Base-by-base conservation (phyloP, 2,329 filamentous ascomycete species). In the Trichoderma koningii region DNA sequence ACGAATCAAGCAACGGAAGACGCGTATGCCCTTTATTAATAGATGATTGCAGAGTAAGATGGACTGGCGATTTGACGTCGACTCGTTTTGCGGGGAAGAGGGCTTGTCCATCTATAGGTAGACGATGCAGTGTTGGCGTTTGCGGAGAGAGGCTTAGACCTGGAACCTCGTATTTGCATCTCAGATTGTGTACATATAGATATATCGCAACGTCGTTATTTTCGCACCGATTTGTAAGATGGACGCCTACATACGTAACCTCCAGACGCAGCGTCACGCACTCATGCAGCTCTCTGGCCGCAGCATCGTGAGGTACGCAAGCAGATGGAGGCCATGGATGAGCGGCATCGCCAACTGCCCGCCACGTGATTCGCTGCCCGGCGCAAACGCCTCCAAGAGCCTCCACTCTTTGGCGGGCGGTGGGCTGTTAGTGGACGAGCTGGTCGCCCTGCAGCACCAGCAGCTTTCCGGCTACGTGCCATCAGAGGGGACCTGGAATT, bases 351-450 rank as follows among this genome's bases (percentile, higher is more conserved):
- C 59, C 45, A 21, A 64, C 56, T 64, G 5, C 53, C 23, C 44
- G 62, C 62, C 62, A 64, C 62, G 55, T 67, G 45, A 51, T 66
- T 63, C 60, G 68, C 61, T 53, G 47, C 14, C 15, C 82, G 89
- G 69, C 85, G 90, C 71, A 19, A 62, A 48, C 47, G 41, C 56
- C 38, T 41, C 47, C 15, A 48, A 56, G 10, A 51, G 53, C 51
- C 61, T 64, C 53, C 61, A 64, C 61, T 51, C 52, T 55, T 53
- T 61, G 47, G 63, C 48, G 48, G 63, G 55, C 34, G 47, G 63
- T 34, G 61, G 47, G 63, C 48, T 41, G 62, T 65, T 65, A 56
- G 63, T 52, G 63, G 56, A 65, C 55, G 56, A 65, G 56, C 55
- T 48, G 52, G 42, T 56, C 12, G 52, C 52, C 52, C 56, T 63